phyloP scores from a whole-genome alignment of 208 protist genomes.

The Wallacemonas sp. region DNA sequence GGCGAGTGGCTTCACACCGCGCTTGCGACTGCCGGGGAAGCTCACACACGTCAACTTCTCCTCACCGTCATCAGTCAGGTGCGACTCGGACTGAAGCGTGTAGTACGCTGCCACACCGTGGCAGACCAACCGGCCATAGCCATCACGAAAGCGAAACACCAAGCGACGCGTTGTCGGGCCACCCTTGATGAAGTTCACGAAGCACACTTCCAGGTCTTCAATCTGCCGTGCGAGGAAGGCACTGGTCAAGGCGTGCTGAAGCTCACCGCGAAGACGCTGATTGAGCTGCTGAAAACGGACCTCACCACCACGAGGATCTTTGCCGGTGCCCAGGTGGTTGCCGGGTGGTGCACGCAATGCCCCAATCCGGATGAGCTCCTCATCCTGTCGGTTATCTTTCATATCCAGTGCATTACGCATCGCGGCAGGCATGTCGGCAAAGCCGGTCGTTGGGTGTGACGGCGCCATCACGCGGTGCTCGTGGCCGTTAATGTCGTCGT shows the following conservation, averaged over 20 bases:
- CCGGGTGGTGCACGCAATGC: not conserved
- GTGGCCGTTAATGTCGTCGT: not conserved
- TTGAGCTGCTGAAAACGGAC: conserved; percentile 70
- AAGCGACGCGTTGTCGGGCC: conserved; percentile 47
- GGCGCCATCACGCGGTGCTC: conserved; percentile 24
- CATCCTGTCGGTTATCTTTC: conserved; percentile 60
- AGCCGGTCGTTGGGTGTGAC: conserved; percentile 16
- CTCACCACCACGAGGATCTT: conserved; percentile 62
- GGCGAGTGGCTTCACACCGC: conserved; percentile 20
- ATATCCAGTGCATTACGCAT: conserved; percentile 59
- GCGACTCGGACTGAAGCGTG: conserved; percentile 62
- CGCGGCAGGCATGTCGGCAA: conserved; percentile 52
- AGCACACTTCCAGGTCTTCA: conserved; percentile 73
- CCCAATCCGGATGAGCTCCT: conserved; percentile 35
- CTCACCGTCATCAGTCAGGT: conserved; percentile 36
- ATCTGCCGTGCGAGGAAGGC: conserved; percentile 79
- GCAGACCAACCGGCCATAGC: conserved; percentile 83
- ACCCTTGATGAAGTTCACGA: conserved; percentile 48
- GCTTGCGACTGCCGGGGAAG: conserved; percentile 39
- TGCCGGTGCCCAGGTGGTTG: not conserved
- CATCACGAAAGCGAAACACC: conserved; percentile 76
- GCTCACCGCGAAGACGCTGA: conserved; percentile 64
- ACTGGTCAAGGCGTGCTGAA: conserved; percentile 81
- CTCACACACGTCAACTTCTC: conserved; percentile 73
- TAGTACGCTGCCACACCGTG: conserved; percentile 87